Base-by-base conservation (phyloP, 331 rosid genomes). In the Malus hybrid region DNA sequence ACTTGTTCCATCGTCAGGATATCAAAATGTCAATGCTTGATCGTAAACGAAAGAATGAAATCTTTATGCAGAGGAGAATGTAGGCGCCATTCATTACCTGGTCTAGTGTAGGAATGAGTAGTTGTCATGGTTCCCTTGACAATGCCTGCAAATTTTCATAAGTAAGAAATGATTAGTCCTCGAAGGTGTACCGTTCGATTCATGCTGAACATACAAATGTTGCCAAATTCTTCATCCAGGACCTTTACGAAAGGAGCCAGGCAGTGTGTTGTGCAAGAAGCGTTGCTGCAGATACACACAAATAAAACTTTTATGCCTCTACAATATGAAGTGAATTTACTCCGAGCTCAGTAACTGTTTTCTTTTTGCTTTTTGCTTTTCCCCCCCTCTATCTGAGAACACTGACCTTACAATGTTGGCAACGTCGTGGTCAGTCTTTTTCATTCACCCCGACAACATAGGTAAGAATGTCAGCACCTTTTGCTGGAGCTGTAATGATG, bases 91-190 rank as follows among this genome's bases (percentile, higher is more conserved):
- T 72, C 34, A 42, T 71, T 80, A 93, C 98, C 94, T 93, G 97
- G 84, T 80, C 99, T 97, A 0, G 99, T 94, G 91, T 94, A 94
- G 66, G 99, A 94, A 80, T 94, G 99, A 71, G 99, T 92, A 68
- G 99, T 94, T 79, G 96, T 94, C 99, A 94, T 94, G 81, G 99
- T 94, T 81, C 97, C 99, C 89, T 92, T 92, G 34, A 90, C 97
- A 72, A 94, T 94, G 77, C 95, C 99, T 94, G 86, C 71, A 85
- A 75, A 22, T 78, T 66, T 72, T 74, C 65, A 63, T 70, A 14
- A 66, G 32, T 55, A 78, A 46, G 29, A 68, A 36, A 12, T 34
- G 29, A 28, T 72, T n/a, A 52, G 63, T 64, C 24, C 16, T 11
- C 5, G 9, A 20, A 50, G 31, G 11, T 60, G 34, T 71, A 15